These are phyloP conservation scores for Plantago major DNA, from an alignment of 257 asterid species.

Conservation along the genomic window DNA sequence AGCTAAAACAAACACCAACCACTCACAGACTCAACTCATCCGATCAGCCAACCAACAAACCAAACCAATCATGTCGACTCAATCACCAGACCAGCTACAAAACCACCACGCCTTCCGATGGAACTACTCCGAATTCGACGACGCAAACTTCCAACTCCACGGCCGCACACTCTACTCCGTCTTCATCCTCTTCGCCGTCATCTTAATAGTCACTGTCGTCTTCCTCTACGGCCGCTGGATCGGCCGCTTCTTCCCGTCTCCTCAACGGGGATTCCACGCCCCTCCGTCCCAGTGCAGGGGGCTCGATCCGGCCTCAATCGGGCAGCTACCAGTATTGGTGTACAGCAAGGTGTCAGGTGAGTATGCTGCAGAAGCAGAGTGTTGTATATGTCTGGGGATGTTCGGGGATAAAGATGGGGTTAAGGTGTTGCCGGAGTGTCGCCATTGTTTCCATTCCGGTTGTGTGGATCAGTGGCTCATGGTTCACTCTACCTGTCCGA, in stretches of 20 bases:
- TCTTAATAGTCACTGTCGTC: slow-evolving; percentile 38
- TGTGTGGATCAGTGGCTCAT: slow-evolving; percentile 74
- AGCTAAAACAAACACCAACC: too few species aligned
- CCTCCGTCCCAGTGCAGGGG: slow-evolving; percentile 32
- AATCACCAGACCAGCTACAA: not conserved
- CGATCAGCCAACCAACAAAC: not conserved
- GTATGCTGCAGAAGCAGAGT: slow-evolving; percentile 28
- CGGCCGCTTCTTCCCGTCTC: slow-evolving; percentile 31
- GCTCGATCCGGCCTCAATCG: slow-evolving; percentile 42
- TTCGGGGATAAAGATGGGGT: slow-evolving; percentile 48
- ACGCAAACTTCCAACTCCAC: slow-evolving; percentile 60
- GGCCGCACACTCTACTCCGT: slow-evolving; percentile 70
- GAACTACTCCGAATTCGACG: slow-evolving; percentile 77
- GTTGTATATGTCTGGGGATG: slow-evolving; percentile 54
- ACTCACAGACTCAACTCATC: not conserved
- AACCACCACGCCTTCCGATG: slow-evolving; percentile 40
- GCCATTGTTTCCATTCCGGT: slow-evolving; percentile 54
- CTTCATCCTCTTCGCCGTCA: slow-evolving; percentile 45
- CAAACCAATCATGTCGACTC: slow-evolving; percentile 4
- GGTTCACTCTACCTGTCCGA: slow-evolving; percentile 72
- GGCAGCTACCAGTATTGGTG: slow-evolving; percentile 42
- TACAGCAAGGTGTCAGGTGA: slow-evolving; percentile 23
- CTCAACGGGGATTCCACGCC: slow-evolving; percentile 6
- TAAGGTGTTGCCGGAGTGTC: slow-evolving; percentile 43
- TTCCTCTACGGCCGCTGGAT: slow-evolving; percentile 64